Evolutionary conservation across 768 basidiomycete species (phyloP).

Genomic region (Hericium coralloides): DNA sequence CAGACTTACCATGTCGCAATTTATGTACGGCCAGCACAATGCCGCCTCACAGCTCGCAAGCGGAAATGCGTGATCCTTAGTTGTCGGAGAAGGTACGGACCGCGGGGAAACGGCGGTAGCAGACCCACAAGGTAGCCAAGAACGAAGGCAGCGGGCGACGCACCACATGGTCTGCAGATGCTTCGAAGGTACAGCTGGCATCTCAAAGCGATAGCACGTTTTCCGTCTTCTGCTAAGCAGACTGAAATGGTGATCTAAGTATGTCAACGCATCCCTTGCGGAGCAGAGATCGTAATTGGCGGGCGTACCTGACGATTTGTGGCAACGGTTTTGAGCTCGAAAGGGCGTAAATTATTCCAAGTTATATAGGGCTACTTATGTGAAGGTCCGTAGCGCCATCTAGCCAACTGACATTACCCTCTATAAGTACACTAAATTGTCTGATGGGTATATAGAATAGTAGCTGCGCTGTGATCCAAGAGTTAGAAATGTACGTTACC

Average conservation of each 20-base stretch:
- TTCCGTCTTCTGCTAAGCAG: too few species aligned
- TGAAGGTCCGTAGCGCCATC: too few species aligned
- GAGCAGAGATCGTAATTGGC: too few species aligned
- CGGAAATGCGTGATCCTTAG: neutral
- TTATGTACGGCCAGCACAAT: neutral
- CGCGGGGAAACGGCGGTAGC: constrained; percentile 18
- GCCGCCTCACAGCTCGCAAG: neutral
- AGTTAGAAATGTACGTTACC: constrained; percentile 34
- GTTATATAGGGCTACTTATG: too few species aligned
- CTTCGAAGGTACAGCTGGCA: constrained; percentile 1
- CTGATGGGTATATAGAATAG: neutral
- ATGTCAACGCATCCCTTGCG: too few species aligned
- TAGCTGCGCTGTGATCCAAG: neutral
- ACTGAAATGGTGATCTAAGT: too few species aligned
- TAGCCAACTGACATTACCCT: neutral
- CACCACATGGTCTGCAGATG: neutral
- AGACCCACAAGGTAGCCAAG: neutral
- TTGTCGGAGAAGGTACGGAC: constrained; percentile 9
- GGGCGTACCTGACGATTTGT: too few species aligned
- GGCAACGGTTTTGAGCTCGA: too few species aligned
- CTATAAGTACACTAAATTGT: neutral
- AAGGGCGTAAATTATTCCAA: too few species aligned
- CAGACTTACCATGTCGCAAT: neutral
- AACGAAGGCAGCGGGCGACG: neutral
- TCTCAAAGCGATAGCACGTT: too few species aligned